phyloP scores from a whole-genome alignment of 352 stramenopile species.

The Globisporangium canariense region DNA sequence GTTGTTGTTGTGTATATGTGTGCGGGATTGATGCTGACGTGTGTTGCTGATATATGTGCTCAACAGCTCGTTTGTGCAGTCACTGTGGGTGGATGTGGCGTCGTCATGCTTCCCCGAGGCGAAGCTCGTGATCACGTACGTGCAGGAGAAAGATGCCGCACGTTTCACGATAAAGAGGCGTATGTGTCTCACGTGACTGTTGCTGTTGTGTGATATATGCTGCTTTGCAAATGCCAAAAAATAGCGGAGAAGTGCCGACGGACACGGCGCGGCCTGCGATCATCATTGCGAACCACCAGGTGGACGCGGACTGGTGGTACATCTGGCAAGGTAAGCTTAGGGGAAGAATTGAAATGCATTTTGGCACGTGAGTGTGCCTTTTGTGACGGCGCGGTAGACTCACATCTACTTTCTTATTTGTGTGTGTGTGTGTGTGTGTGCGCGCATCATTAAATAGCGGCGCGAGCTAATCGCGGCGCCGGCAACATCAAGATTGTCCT shows the following conservation, averaged over 20 bases:
- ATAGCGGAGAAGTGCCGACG: constrained; percentile 70
- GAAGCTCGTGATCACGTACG: constrained; percentile 76
- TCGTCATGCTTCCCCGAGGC: constrained; percentile 83
- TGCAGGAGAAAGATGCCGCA: constrained; percentile 11
- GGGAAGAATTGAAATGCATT: not conserved
- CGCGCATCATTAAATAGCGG: constrained; percentile 27
- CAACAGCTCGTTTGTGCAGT: constrained; percentile 48
- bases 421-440: not conserved
- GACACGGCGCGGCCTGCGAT: constrained; percentile 76
- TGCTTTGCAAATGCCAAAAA: not conserved
- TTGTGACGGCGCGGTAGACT: not conserved
- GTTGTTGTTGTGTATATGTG: not conserved
- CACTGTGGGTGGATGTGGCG: constrained; percentile 86
- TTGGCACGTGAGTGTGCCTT: too few relatives aligned
- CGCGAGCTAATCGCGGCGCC: constrained; percentile 48
- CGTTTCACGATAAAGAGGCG: not conserved
- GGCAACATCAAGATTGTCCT: constrained; percentile 91
- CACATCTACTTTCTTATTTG: not conserved
- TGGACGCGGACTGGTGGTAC: constrained; percentile 93
- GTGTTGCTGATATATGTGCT: not conserved
- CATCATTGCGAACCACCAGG: constrained; percentile 90
- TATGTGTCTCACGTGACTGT: not conserved
- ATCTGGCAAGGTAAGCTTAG: constrained; percentile 70
- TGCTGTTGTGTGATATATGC: constrained; percentile 1
- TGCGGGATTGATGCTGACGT: constrained; percentile 4